Percentiles rank a stretch among this genome's conserved stretches.
phyloP scores from a whole-genome alignment of 1,284 basidiomycete species.

The Sporisorium scitamineum region DNA sequence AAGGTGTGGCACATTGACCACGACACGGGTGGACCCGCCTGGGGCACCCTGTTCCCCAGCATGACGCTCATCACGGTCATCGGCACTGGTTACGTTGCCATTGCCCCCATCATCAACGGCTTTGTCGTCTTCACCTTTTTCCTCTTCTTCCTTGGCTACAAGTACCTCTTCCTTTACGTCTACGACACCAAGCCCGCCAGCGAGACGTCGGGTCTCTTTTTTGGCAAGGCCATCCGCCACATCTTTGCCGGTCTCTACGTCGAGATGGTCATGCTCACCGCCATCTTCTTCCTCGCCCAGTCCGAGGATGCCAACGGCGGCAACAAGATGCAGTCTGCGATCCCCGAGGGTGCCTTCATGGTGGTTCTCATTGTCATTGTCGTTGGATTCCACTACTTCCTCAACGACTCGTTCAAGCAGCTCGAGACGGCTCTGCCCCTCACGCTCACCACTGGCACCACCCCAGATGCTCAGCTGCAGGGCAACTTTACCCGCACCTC shows the following conservation, averaged over 20 bases:
- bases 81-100: conserved; percentile 79
- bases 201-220: conserved; percentile 95
- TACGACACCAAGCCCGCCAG: conserved; percentile 77
- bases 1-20: conserved; percentile 83
- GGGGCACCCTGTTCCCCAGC: conserved; percentile 79
- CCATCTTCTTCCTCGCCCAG: conserved; percentile 66
- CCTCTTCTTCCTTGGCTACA: conserved; percentile 78
- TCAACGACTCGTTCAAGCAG: conserved; percentile 66
- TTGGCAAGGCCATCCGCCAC: conserved; percentile 92
- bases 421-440: conserved; percentile 60
- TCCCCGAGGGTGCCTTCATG: conserved; percentile 76
- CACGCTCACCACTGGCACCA: conserved; percentile 40
- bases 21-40: conserved; percentile 76
- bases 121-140: conserved; percentile 86
- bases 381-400: conserved; percentile 72
- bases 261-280: conserved; percentile 62
- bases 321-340: conserved; percentile 49
- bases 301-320: conserved; percentile 44
- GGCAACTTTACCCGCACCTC: conserved; percentile 32
- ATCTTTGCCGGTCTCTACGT: conserved; percentile 81
- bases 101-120: conserved; percentile 93
- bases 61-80: conserved; percentile 64
- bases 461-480: conserved; percentile 16
- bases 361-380: conserved; percentile 84
- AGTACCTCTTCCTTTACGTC: conserved; percentile 73